Conservation (phyloP, 2,329 filamentous ascomycete genomes). For the Nakataea oryzae region DNA sequence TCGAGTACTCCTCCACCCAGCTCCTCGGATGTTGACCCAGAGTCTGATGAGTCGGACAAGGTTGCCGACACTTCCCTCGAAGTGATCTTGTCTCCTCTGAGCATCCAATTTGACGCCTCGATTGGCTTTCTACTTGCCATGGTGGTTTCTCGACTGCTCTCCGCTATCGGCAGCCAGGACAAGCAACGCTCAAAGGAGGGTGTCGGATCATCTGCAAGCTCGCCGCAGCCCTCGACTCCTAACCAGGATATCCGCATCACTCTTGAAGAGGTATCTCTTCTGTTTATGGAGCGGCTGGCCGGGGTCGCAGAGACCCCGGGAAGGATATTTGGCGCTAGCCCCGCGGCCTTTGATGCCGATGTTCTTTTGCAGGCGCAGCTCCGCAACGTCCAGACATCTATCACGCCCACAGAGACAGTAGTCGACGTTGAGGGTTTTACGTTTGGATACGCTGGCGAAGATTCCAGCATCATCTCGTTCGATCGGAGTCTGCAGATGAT, state of each 20-base stretch:
- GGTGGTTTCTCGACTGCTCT: constrained; percentile 37
- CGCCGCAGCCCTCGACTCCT: constrained; percentile 4
- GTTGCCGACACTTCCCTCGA: constrained; percentile 30
- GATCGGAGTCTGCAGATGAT: constrained; percentile 46
- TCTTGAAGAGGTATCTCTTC: constrained; percentile 38
- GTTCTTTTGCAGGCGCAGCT: constrained; percentile 41
- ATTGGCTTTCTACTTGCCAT: constrained; percentile 43
- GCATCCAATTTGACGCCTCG: constrained; percentile 44
- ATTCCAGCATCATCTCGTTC: constrained; percentile 54
- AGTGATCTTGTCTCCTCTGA: constrained; percentile 39
- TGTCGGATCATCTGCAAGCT: constrained; percentile 5
- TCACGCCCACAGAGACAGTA: constrained; percentile 22
- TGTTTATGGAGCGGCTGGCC: constrained; percentile 43
- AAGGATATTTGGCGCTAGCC: constrained; percentile 28
- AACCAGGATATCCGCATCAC: constrained; percentile 28
- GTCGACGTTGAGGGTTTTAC: constrained; percentile 45
- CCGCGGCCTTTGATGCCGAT: constrained; percentile 31
- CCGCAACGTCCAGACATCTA: constrained; percentile 27
- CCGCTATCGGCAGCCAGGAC: constrained; percentile 21
- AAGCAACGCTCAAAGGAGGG: constrained; percentile 15
- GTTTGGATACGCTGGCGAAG: constrained; percentile 43
- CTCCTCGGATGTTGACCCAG: background rate
- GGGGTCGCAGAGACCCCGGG: constrained; percentile 41
- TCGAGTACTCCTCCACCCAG: background rate
- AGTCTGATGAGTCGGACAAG: background rate